Conservation (phyloP, 129 eudicot species). For the Flaveria sonorensis region DNA sequence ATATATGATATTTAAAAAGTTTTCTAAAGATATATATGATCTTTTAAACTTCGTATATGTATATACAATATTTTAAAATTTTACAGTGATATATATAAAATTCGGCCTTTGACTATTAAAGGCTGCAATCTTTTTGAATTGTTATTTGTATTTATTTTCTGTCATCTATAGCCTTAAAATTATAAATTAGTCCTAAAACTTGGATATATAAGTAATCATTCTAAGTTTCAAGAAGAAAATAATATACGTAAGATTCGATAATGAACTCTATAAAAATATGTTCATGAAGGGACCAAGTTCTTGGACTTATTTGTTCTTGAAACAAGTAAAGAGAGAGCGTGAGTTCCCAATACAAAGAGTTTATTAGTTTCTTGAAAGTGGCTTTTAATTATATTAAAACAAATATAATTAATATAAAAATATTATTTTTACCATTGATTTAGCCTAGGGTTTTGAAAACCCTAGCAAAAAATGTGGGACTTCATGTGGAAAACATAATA, state of each 20-base stretch:
- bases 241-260: neutral
- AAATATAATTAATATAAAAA: neutral
- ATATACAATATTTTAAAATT: too few relatives aligned
- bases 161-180: too few relatives aligned
- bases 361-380: conserved; percentile 37
- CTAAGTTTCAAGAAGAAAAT: too few relatives aligned
- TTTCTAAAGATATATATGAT: too few relatives aligned
- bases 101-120: too few relatives aligned
- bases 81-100: too few relatives aligned
- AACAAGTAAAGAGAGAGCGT: conserved; percentile 32
- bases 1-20: too few relatives aligned
- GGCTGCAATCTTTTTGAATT: too few relatives aligned
- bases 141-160: too few relatives aligned
- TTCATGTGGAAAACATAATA: conserved; percentile 77
- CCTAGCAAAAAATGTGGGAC: conserved; percentile 43
- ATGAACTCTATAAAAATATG: neutral
- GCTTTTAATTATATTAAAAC: conserved; percentile 11
- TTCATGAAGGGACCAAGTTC: neutral
- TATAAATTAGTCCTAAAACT: too few relatives aligned
- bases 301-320: conserved; percentile 22
- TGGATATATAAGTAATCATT: too few relatives aligned
- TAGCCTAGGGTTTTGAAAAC: conserved; percentile 81
- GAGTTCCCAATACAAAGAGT: conserved; percentile 51
- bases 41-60: too few relatives aligned
- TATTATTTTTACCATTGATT: conserved; percentile 50